A percentile compares a stretch with the other conserved stretches of the same genome.
These are phyloP conservation scores for Aureobasidium sp. DNA, from an alignment of 2,329 filamentous ascomycete genomes.

Conservation along the genomic window DNA sequence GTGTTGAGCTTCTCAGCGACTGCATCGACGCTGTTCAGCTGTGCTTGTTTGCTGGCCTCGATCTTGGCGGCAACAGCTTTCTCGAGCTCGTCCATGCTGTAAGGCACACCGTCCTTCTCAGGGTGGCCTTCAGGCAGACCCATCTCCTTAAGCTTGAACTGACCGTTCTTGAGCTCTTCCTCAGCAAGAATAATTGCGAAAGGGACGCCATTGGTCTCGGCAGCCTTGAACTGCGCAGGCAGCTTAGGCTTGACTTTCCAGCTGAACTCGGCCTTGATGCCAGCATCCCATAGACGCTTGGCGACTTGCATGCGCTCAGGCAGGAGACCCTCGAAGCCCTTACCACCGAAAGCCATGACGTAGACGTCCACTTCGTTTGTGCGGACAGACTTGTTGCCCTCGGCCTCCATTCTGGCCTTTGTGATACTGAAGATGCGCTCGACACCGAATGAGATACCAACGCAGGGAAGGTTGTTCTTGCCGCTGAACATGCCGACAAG, in stretches of 20 bases:
- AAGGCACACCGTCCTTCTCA: conserved; percentile 79
- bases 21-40: conserved; percentile 24
- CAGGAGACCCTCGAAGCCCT: conserved; percentile 72
- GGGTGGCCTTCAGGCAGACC: conserved; percentile 74
- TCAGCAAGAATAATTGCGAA: conserved; percentile 87
- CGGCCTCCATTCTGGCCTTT: conserved; percentile 64
- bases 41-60: conserved; percentile 23
- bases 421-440: conserved; percentile 93
- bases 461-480: conserved; percentile 70
- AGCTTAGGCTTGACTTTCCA: conserved; percentile 90
- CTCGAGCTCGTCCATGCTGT: conserved; percentile 58
- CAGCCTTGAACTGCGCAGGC: conserved; percentile 82
- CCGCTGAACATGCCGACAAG: conserved; percentile 90
- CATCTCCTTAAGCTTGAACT: conserved; percentile 84
- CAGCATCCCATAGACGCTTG: conserved; percentile 72
- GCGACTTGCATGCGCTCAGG: conserved; percentile 78
- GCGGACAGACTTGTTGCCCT: conserved; percentile 50
- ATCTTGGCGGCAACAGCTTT: conserved; percentile 54
- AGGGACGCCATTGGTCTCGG: conserved; percentile 71
- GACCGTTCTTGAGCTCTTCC: conserved; percentile 74
- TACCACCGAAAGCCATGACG: conserved; percentile 91
- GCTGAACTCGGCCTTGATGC: conserved; percentile 83
- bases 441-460: conserved; percentile 88
- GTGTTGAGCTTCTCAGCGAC: conserved; percentile 15
- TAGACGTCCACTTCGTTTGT: conserved; percentile 79